phyloP scores from a whole-genome alignment of 495 filamentous ascomycete genomes.

The Xylaria intraflava region DNA sequence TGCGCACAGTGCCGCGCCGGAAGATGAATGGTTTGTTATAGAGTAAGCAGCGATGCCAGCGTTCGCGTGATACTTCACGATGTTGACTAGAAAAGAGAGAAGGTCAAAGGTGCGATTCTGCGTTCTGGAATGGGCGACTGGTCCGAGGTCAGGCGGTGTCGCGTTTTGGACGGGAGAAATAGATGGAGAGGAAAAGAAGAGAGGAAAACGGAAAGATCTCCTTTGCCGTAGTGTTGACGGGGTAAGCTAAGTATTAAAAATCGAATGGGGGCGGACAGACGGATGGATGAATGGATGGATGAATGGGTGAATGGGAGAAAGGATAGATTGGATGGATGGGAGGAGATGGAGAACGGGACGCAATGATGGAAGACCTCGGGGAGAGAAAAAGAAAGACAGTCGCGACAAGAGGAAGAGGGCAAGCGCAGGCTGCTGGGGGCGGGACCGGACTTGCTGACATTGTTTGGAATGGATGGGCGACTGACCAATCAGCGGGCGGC shows the following conservation, averaged over 20 bases:
- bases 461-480: background rate
- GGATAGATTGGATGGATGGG: conserved; percentile 11
- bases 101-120: background rate
- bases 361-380: too few relatives aligned
- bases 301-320: too few relatives aligned
- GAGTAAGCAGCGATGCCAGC: background rate
- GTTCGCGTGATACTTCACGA: background rate
- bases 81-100: background rate
- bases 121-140: background rate
- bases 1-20: background rate
- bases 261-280: too few relatives aligned
- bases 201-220: too few relatives aligned
- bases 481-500: background rate
- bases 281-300: too few relatives aligned
- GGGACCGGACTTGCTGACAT: background rate
- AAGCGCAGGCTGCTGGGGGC: background rate
- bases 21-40: background rate
- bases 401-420: background rate
- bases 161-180: background rate
- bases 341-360: conserved; percentile 12
- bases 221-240: too few relatives aligned
- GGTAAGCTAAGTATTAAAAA: too few relatives aligned
- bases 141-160: background rate
- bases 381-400: conserved; percentile 1
- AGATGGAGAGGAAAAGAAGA: conserved; percentile 6